phyloP scores from a whole-genome alignment of 2,329 filamentous ascomycete species.

The Epichloe hybrida region DNA sequence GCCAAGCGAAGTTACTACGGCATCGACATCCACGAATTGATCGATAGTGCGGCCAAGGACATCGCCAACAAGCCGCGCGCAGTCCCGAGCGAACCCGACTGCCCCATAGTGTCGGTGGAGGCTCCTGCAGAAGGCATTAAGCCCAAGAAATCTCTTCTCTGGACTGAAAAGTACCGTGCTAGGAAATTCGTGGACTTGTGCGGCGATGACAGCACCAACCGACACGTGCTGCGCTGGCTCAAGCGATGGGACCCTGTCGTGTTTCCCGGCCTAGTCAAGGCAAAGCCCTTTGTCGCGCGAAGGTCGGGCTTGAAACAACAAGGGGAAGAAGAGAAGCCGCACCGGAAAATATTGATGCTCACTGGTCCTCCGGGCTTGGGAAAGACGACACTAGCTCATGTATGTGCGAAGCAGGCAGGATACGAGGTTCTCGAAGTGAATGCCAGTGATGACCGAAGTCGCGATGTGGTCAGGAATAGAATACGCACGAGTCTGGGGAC shows the following conservation, averaged over 20 bases:
- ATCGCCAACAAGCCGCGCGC: slow-evolving; percentile 24
- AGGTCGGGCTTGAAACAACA: slow-evolving; percentile 29
- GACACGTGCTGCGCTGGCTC: slow-evolving; percentile 80
- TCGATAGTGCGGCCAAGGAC: slow-evolving; percentile 57
- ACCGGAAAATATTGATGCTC: slow-evolving; percentile 78
- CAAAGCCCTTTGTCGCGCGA: slow-evolving; percentile 33
- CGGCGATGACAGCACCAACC: slow-evolving; percentile 87
- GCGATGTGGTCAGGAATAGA: slow-evolving; percentile 76
- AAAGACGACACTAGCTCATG: slow-evolving; percentile 92
- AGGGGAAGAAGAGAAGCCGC: slow-evolving; percentile 56
- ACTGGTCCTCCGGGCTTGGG: slow-evolving; percentile 87
- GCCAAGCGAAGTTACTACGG: slow-evolving; percentile 76
- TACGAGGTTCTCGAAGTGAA: slow-evolving; percentile 98
- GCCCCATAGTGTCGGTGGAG: slow-evolving; percentile 31
- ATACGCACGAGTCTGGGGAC: slow-evolving; percentile 89
- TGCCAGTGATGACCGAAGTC: slow-evolving; percentile 86
- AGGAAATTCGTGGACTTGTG: slow-evolving; percentile 84
- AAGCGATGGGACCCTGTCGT: slow-evolving; percentile 91
- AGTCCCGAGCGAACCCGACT: slow-evolving; percentile 14
- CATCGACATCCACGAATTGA: slow-evolving; percentile 74
- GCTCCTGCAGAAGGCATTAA: slow-evolving; percentile 20
- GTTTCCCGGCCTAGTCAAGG: slow-evolving; percentile 61
- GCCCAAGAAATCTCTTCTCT: slow-evolving; percentile 48
- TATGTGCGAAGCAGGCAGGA: slow-evolving; percentile 86
- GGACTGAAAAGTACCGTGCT: slow-evolving; percentile 96